Percentiles rank a stretch among this genome's conserved stretches.
phyloP scores from a whole-genome alignment of 2,329 filamentous ascomycete genomes.

The Hortaea werneckii region DNA sequence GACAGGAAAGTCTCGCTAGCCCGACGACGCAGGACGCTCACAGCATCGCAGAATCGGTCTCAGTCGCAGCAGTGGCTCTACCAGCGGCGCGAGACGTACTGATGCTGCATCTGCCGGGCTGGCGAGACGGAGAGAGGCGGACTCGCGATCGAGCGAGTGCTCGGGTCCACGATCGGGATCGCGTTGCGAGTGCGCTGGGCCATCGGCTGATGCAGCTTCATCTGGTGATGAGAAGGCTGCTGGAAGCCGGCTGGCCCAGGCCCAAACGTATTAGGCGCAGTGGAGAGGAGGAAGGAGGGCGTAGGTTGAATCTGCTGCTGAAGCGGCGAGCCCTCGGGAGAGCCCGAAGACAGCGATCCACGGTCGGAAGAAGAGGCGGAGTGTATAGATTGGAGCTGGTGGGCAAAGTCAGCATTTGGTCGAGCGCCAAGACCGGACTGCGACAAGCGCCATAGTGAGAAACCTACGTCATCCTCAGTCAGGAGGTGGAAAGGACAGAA shows the following conservation, averaged over 20 bases:
- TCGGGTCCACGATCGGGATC: constrained; percentile 95
- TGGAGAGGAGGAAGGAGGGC: constrained; percentile 62
- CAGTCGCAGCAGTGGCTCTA: constrained; percentile 17
- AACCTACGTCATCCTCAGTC: constrained; percentile 79
- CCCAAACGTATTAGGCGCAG: constrained; percentile 34
- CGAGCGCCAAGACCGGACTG: constrained; percentile 13
- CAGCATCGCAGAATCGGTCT: background rate
- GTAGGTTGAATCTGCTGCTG: constrained; percentile 69
- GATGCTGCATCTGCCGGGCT: constrained; percentile 51
- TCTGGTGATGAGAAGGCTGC: constrained; percentile 42
- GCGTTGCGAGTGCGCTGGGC: constrained; percentile 86
- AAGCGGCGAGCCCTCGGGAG: constrained; percentile 80
- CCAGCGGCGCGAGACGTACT: constrained; percentile 39
- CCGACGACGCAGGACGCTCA: constrained; percentile 7
- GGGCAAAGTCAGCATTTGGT: constrained; percentile 21
- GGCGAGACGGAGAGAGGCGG: constrained; percentile 66
- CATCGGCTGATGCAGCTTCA: constrained; percentile 85
- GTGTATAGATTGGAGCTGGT: constrained; percentile 80
- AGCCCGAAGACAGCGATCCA: constrained; percentile 88
- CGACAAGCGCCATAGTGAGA: constrained; percentile 1
- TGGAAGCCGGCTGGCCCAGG: constrained; percentile 52
- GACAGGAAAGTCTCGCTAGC: constrained; percentile 5
- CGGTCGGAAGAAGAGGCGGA: constrained; percentile 74
- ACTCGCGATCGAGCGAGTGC: constrained; percentile 81
- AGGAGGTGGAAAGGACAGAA: constrained; percentile 82